phyloP scores from a whole-genome alignment of 2,329 filamentous ascomycete genomes.

The Sarocladium kiliense region DNA sequence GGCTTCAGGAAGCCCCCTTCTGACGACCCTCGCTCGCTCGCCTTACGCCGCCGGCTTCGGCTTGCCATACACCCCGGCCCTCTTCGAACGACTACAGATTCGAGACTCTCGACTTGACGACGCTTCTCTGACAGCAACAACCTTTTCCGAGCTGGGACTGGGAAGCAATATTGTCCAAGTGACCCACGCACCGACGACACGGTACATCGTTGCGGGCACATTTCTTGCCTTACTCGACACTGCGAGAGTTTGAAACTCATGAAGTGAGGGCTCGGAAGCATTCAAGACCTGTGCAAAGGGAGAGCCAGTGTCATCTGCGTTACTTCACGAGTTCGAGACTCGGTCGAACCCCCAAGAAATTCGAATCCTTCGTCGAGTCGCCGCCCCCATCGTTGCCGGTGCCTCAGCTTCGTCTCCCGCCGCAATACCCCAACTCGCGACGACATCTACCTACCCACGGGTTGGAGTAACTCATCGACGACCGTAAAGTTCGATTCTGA shows the following conservation, averaged over 20 bases:
- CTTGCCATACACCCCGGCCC: not conserved
- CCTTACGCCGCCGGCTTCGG: not conserved
- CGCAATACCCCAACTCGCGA: not conserved
- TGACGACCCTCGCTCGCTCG: not conserved
- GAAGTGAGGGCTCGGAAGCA: not conserved
- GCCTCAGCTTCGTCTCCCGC: not conserved
- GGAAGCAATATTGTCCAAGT: not conserved
- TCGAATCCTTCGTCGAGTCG: not conserved
- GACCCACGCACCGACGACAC: conserved; percentile 3
- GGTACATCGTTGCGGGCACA: not conserved
- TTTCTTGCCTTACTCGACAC: not conserved
- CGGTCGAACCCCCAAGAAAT: not conserved
- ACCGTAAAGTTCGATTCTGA: conserved; percentile 1
- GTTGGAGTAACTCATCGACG: not conserved
- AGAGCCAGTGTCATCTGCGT: not conserved
- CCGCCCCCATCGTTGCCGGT: not conserved
- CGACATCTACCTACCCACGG: conserved; percentile 8
- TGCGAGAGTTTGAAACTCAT: not conserved
- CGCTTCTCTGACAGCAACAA: not conserved
- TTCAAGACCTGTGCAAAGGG: conserved; percentile 4
- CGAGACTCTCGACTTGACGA: not conserved
- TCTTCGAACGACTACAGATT: not conserved
- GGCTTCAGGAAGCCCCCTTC: not conserved
- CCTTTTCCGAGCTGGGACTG: not conserved
- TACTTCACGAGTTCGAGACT: not conserved